These are phyloP conservation scores for Canavalia gladiata DNA, from an alignment of 306 rosid species.

Conservation along the genomic window DNA sequence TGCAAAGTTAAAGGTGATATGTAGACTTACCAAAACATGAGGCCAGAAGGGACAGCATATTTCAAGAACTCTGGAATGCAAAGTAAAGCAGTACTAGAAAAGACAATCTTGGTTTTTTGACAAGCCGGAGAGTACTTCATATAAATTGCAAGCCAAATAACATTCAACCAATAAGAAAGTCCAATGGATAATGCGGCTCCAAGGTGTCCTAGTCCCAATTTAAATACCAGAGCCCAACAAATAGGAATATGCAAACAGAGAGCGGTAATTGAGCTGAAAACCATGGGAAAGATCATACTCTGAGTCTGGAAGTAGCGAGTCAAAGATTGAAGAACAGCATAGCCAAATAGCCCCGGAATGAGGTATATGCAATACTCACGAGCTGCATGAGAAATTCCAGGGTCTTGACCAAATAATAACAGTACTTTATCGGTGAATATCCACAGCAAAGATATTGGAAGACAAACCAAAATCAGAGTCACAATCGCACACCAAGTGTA, in stretches of 20 bases:
- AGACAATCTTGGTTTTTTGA: constrained; percentile 54
- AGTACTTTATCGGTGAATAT: constrained; percentile 65
- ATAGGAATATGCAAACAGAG: constrained; percentile 63
- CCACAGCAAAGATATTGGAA: constrained; percentile 68
- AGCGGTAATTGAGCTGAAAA: constrained; percentile 49
- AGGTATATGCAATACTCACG: constrained; percentile 55
- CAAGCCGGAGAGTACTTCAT: constrained; percentile 61
- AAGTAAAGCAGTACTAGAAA: constrained; percentile 55
- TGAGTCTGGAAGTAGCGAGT: constrained; percentile 60
- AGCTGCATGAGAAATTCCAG: constrained; percentile 55
- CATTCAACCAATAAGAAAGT: constrained; percentile 73
- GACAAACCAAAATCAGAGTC: constrained; percentile 58
- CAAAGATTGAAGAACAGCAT: constrained; percentile 58
- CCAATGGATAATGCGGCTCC: constrained; percentile 80
- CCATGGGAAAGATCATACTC: constrained; percentile 63
- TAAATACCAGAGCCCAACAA: constrained; percentile 67
- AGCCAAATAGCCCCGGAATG: constrained; percentile 60
- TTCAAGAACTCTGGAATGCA: constrained; percentile 53
- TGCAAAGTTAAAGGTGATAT: background rate
- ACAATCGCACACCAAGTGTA: constrained; percentile 60
- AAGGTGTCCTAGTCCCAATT: constrained; percentile 53
- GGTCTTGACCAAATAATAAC: constrained; percentile 59
- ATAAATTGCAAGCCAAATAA: constrained; percentile 55
- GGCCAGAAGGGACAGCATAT: constrained; percentile 61
- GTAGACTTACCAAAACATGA: constrained; percentile 58